Evolutionary conservation across 768 basidiomycete genomes (phyloP).

Genomic region (Russula griseocarnosa): DNA sequence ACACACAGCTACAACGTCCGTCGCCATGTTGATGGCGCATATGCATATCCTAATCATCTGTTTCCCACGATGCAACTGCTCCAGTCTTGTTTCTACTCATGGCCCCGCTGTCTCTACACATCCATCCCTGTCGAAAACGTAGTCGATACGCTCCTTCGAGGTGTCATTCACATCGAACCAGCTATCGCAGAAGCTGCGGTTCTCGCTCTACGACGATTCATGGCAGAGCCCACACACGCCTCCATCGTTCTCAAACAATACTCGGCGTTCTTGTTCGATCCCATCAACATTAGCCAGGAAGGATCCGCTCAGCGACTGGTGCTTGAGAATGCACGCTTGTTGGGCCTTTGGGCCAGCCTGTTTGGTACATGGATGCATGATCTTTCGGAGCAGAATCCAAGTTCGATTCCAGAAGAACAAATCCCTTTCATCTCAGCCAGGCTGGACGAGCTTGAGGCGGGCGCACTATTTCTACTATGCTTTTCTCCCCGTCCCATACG

Average conservation of each 20-base stretch:
- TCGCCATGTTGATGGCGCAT: slow-evolving; percentile 58
- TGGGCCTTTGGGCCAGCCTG: slow-evolving; percentile 69
- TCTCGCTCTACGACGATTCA: slow-evolving; percentile 66
- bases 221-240: slow-evolving; percentile 54
- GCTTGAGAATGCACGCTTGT: slow-evolving; percentile 61
- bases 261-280: slow-evolving; percentile 70
- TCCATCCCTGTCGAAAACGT: slow-evolving; percentile 53
- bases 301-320: slow-evolving; percentile 58
- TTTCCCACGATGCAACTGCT: slow-evolving; percentile 65
- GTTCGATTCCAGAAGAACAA: slow-evolving; percentile 40
- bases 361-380: slow-evolving; percentile 65
- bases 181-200: slow-evolving; percentile 63
- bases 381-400: slow-evolving; percentile 42
- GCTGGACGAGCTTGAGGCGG: slow-evolving; percentile 63
- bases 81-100: slow-evolving; percentile 72
- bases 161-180: slow-evolving; percentile 84
- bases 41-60: slow-evolving; percentile 63
- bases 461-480: slow-evolving; percentile 69
- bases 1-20: slow-evolving; percentile 62
- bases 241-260: slow-evolving; percentile 59
- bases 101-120: slow-evolving; percentile 75
- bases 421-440: slow-evolving; percentile 43
- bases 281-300: slow-evolving; percentile 57
- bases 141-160: slow-evolving; percentile 74
- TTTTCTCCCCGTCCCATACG: slow-evolving; percentile 51